Evolutionary conservation across 768 basidiomycete species (phyloP), one percentile per base, ranked within the genome.

Genomic region (Rhizopogon salebrosus): DNA sequence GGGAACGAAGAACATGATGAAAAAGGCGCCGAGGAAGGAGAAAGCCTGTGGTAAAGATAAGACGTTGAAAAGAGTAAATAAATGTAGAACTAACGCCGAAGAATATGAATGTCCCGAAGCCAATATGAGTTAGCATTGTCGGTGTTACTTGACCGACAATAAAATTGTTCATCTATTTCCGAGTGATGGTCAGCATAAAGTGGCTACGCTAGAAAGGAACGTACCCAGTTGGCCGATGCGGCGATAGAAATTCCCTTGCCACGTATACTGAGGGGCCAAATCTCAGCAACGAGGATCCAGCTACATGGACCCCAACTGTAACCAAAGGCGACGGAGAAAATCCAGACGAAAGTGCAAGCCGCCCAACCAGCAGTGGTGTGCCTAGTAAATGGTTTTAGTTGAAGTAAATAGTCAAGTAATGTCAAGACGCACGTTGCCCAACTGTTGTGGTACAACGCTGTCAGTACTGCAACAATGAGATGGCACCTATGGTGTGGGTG

Each of bases 281-380:
- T 86, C 70, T 89, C 86, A 8, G 87, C 82, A 10, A 86, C 80
- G 37, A 89, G 70, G 65, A 89, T 86, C 87, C 88, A 90, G 10
- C 84, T 75, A 60, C 84, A 85, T 11, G 87, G 85, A 70, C 83
- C 87, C 88, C 87, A 91, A 52, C 82, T 84, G 60, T 87, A 89
- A 41, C 87, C 87, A 60, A 87, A 88, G 4, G 70, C 80, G 16
- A 85, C 80, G 20, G 88, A 79, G 63, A 88, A 89, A 46, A 88
- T 68, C 85, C 88, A 91, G 26, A 91, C 82, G 54, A 86, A 72
- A 4, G 68, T 78, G 54, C 84, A 86, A 1, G 85, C 85, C 18
- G 66, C 83, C 84, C 87, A 90, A 6, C 87, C 89, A 31, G 87
- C 87, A 3, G 45, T 34, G 9, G 45, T 4, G 20, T 46, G 57